Evolutionary conservation across 306 rosid species (phyloP), one percentile per base, ranked within the genome.

Genomic region (Begonia peltatifolia): DNA sequence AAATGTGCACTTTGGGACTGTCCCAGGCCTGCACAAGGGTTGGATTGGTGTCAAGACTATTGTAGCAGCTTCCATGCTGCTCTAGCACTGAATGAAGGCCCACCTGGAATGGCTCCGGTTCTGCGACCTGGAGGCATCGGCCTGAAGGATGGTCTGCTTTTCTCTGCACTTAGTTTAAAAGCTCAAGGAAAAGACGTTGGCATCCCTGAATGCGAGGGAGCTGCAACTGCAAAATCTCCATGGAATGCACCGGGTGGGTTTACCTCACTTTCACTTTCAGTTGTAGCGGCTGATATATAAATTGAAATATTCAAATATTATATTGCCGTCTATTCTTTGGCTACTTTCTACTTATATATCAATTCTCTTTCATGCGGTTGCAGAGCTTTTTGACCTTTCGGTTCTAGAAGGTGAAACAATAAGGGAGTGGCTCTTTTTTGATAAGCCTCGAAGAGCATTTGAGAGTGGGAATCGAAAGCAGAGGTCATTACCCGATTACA

Each of bases 391-490:
- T 64, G 95, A 90, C 77, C 88, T 90, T 50, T 76, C 74, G 56
- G 84, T 86, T 66, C 81, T 90, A 54, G 95, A 83, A 61, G 95
- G 95, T 10, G 95, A 90, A 68, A 73, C 80, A 55, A 79, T 90
- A 55, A 73, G 99, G 76, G 99, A 90, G 68, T 90, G 99, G 95
- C 99, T 90, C 57, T 90, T 90, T 79, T 90, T 90, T 18, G 99
- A 90, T 58, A 90, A 90, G 82, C 99, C 99, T 53, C 81, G 99
- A 53, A 71, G 95, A 72, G 99, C 95, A 23, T 90, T 90, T 68
- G 99, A 90, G 77, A 90, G 94, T 71, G 99, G 99, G 61, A 90
- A 90, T 79, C 69, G 99, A 65, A 90, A 90, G 78, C 99, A 90
- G 75, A 86, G 99, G 71, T 90, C 99, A 8, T 60, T 90, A 71